Evolutionary conservation across 805 yeast species (phyloP).

Genomic region (Cyberlindnera maritima): DNA sequence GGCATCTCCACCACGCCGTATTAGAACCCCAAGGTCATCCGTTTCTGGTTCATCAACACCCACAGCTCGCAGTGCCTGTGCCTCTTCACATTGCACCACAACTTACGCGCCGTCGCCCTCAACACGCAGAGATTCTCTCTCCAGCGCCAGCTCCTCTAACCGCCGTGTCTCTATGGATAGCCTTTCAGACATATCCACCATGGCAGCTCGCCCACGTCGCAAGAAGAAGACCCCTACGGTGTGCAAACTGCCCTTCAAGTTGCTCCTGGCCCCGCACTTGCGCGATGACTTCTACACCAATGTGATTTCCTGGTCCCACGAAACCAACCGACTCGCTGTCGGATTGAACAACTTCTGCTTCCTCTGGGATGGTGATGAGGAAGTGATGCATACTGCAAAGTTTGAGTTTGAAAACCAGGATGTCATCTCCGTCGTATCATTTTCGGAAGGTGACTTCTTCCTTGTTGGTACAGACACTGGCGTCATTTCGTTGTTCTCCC

Average conservation of each 20-base stretch:
- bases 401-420: slow-evolving; percentile 29
- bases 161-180: slow-evolving; percentile 8
- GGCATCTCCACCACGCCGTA: slow-evolving; percentile 3
- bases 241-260: slow-evolving; percentile 42
- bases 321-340: slow-evolving; percentile 52
- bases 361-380: slow-evolving; percentile 53
- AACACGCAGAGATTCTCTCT: slow-evolving; percentile 2
- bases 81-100: neutral
- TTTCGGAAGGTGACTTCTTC: slow-evolving; percentile 45
- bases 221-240: slow-evolving; percentile 33
- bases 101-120: neutral
- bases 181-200: slow-evolving; percentile 12
- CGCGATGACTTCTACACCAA: slow-evolving; percentile 78
- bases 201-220: slow-evolving; percentile 9
- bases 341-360: slow-evolving; percentile 61
- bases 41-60: neutral
- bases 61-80: neutral
- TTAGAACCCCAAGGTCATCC: neutral
- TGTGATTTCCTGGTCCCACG: slow-evolving; percentile 66
- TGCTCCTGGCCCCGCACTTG: slow-evolving; percentile 66
- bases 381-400: slow-evolving; percentile 4
- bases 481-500: slow-evolving; percentile 43
- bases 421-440: slow-evolving; percentile 54
- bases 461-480: slow-evolving; percentile 63
- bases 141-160: slow-evolving; percentile 3